phyloP scores from a whole-genome alignment of 2,329 filamentous ascomycete genomes.

The Sclerotinia nivalis region DNA sequence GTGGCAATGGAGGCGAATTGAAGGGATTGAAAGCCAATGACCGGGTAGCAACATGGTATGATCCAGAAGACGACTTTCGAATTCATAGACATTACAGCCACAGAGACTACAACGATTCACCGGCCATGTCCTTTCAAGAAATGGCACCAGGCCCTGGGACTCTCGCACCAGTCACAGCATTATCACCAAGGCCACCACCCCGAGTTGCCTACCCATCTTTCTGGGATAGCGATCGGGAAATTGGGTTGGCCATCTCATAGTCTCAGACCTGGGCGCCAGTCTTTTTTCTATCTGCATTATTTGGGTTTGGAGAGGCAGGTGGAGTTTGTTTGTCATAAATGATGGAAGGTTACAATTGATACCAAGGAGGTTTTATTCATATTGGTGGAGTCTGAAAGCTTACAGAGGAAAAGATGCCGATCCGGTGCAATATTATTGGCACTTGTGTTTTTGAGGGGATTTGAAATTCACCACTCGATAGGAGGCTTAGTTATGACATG shows the following conservation, averaged over 20 bases:
- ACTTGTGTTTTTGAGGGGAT: background rate
- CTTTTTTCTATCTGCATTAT: constrained; percentile 10
- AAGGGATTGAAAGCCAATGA: constrained; percentile 30
- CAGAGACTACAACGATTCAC: constrained; percentile 31
- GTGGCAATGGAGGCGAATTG: constrained; percentile 24
- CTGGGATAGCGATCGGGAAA: constrained; percentile 20
- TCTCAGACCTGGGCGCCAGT: constrained; percentile 18
- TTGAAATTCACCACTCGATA: constrained; percentile 32
- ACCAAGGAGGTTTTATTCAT: constrained; percentile 21
- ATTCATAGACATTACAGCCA: constrained; percentile 26
- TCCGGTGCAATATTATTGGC: constrained; percentile 2
- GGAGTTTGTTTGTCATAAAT: constrained; percentile 22
- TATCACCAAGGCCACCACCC: constrained; percentile 17
- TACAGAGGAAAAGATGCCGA: background rate
- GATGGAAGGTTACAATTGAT: constrained; percentile 15
- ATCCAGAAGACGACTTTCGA: constrained; percentile 32
- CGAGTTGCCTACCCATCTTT: constrained; percentile 4
- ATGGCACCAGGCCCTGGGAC: background rate
- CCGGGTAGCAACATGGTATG: constrained; percentile 34
- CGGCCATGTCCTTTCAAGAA: constrained; percentile 19
- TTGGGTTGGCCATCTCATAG: constrained; percentile 23
- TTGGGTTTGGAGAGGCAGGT: background rate
- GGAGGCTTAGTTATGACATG: constrained; percentile 3
- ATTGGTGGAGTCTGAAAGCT: constrained; percentile 7
- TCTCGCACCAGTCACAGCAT: constrained; percentile 5